These are phyloP conservation scores for Beta vulgaris DNA, from an alignment of 148 eudicot species.

Conservation along the genomic window DNA sequence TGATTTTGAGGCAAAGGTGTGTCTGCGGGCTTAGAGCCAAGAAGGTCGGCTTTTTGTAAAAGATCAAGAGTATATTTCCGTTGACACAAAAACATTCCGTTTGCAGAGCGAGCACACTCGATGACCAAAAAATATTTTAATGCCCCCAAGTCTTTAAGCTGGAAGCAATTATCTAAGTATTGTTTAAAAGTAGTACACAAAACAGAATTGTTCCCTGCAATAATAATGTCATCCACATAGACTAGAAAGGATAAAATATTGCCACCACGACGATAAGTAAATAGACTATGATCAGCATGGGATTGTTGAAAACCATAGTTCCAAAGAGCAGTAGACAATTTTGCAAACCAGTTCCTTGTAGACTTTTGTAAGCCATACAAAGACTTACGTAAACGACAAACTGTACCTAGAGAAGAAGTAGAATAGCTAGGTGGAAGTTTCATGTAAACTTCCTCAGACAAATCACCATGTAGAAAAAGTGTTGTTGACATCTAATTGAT, in stretches of 20 bases:
- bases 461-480: too few relatives aligned
- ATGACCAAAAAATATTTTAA: neutral
- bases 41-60: neutral
- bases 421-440: too few relatives aligned
- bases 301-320: conserved; percentile 2
- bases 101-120: neutral
- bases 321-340: neutral
- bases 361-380: neutral
- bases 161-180: neutral
- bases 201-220: neutral
- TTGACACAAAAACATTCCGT: neutral
- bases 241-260: neutral
- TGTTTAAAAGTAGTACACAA: neutral
- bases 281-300: too few relatives aligned
- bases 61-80: neutral
- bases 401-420: neutral
- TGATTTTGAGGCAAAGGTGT: neutral
- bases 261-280: neutral
- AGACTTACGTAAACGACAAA: neutral
- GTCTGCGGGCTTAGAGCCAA: neutral
- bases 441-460: too few relatives aligned
- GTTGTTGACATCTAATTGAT: too few relatives aligned
- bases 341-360: neutral
- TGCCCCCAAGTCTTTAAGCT: conserved; percentile 1
- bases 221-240: neutral